Evolutionary conservation across 306 rosid species (phyloP), one percentile per base, ranked within the genome.

Genomic region (Hylodesmum podocarpum): DNA sequence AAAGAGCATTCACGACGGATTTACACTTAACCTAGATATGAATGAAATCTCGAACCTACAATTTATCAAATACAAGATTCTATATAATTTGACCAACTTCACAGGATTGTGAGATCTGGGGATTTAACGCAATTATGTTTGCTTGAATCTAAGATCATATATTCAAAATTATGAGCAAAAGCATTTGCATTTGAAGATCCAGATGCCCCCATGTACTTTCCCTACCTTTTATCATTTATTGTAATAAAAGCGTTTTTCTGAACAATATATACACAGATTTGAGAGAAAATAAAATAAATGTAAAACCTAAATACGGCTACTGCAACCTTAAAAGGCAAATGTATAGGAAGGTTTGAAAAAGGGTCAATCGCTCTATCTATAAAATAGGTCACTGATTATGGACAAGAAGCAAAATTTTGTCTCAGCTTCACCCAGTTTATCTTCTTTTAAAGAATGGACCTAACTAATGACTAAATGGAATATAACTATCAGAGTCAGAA

Each of bases 381-480:
- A 49, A 71, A 47, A 70, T 72, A 57, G 66, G 88, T 75, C 83
- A 82, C 36, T 81, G 69, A 72, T 64, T 41, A 54, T 16, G 77
- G 70, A 82, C 53, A 74, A 85, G 47, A 70, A 81, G 77, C 69
- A 78, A 78, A 82, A 81, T 33, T 64, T 70, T 51, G 65, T 57
- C 77, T 49, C 24, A 14, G 49, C 71, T 78, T 85, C 84, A 70
- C 84, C 84, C 67, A 75, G 75, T 46, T 86, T 12, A 80, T 78
- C 79, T 58, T 78, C 79, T 58, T 41, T 41, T 78, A 84, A 89
- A 91, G 86, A 85, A 91, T 86, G 78, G 75, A 70, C 86, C 90
- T 81, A 89, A 46, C 41, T 74, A 84, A 76, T 57, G 81, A 57
- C 84, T 84, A 84, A 55, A 57, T 55, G 37, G 58, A 80, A 70